Evolutionary conservation across 1,139 yeast species (phyloP), one percentile per base, ranked within the genome.

Genomic region (Candida albicans): DNA sequence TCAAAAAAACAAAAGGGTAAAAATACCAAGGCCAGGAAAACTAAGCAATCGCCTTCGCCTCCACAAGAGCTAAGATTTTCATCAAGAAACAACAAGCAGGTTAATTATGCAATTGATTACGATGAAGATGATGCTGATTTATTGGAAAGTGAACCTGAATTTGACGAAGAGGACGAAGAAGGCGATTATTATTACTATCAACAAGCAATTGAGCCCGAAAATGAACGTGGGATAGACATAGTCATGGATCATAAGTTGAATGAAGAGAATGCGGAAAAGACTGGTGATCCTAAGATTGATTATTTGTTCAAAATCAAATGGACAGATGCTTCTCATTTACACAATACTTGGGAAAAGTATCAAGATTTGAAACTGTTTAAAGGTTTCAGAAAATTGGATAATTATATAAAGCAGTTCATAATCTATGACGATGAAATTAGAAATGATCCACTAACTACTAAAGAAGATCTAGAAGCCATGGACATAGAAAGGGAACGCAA

Each of bases 291-390:
- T 22, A 84, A 83, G 52, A 65, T 67, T 39, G 84, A 81, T 48
- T 83, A 72, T 56, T 70, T 81, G 43, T 86, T 81, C 59, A 67
- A 82, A 52, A 79, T 95, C 53, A 95, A 95, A 66, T 95, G 99
- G 99, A 76, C 79, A 24, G 88, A 81, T 43, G 75, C 82, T 48
- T 88, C 97, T 12, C 99, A 95, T 67, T 73, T 93, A 51, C 99
- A 93, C 67, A 93, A 93, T 61, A 85, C 96, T 1, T 95, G 98
- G 98, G 96, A 91, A 61, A 63, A 80, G 1, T 91, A 86, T 64
- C 67, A 71, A 8, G 71, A 73, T 5, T 67, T 91, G 41, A 75
- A 75, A 48, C 68, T 66, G 22, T 67, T 67, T 52, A 82, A 86
- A 60, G 99, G 99, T 38, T 73, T 79, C 54, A 88, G 96, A 62